Evolutionary conservation across 805 yeast genomes (phyloP), one percentile per base, ranked within the genome.

Genomic region (Pichia thaimueangensis): DNA sequence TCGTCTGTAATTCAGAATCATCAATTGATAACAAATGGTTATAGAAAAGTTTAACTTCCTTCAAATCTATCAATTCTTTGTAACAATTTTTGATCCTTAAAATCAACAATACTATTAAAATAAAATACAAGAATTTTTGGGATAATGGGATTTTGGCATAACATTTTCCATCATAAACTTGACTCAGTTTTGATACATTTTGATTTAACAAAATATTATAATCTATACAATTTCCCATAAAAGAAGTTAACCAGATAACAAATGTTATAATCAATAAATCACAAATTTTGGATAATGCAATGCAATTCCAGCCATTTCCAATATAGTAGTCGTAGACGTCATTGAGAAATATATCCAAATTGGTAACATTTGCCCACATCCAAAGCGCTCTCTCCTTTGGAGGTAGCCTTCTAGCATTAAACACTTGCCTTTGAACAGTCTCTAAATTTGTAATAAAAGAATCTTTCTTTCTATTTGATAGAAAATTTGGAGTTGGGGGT

Each of bases 341-440:
- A 41, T 78, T 78, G 16, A 93, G 67, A 54, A 91, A 93, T 35
- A 78, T 74, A 64, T 93, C 99, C 59, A 93, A 71, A 60, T 93
- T 93, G 51, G 85, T 86, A 20, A 93, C 86, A 55, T 93, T 93
- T 1, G 97, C 95, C 97, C 98, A 93, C 47, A 86, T 73, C 87
- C 97, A 93, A 15, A 85, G 67, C 0, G 97, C 95, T 37, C 87
- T 67, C 56, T 89, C 96, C 45, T 69, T 68, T 1, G 85, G 76
- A 39, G 78, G 75, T 22, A 79, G 55, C 1, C 71, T 66, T 7
- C 74, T 35, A 6, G 50, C 47, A 25, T 41, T 45, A n/a, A 42
- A 42, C 4, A 48, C 13, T 20, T 39, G 36, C 9, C 35, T 39
- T 19, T 41, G 20, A 23, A 15, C 33, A 17, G n/a, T 17, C 16